Evolutionary conservation across 2,329 filamentous ascomycete species (phyloP).

Genomic region (Helminthosporium solani): DNA sequence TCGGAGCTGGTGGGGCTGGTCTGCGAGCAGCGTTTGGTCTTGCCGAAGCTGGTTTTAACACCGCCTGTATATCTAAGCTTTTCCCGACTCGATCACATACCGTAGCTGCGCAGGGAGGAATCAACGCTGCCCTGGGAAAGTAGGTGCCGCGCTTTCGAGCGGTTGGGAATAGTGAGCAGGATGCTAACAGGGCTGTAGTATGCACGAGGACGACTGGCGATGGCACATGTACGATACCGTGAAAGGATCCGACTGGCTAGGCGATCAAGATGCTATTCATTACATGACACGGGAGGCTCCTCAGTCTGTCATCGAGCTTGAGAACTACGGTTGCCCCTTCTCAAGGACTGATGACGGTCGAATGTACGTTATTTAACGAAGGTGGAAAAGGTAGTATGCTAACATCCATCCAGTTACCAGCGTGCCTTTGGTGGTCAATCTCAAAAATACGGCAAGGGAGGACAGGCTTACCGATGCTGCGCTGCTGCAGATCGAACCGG

Average conservation of each 20-base stretch:
- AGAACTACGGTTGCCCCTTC: slow-evolving; percentile 97
- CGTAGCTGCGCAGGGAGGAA: slow-evolving; percentile 73
- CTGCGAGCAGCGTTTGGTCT: slow-evolving; percentile 82
- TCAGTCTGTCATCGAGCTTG: slow-evolving; percentile 86
- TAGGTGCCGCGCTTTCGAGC: slow-evolving; percentile 26
- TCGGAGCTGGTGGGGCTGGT: slow-evolving; percentile 79
- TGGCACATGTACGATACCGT: slow-evolving; percentile 99
- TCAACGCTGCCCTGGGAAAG: slow-evolving; percentile 86
- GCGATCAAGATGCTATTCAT: slow-evolving; percentile 96
- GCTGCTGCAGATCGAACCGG: slow-evolving; percentile 95
- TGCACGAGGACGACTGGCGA: slow-evolving; percentile 98
- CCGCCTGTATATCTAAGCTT: slow-evolving; percentile 81
- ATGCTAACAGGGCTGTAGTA: slow-evolving; percentile 47
- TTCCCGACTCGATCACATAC: slow-evolving; percentile 86
- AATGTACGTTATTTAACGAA: slow-evolving; percentile 62
- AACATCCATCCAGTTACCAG: slow-evolving; percentile 68
- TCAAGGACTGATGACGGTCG: slow-evolving; percentile 93
- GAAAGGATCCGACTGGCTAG: slow-evolving; percentile 96
- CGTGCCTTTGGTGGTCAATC: slow-evolving; percentile 98
- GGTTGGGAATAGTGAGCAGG: neutral
- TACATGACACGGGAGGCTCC: slow-evolving; percentile 98
- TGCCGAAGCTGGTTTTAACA: slow-evolving; percentile 86
- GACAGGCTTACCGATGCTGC: slow-evolving; percentile 96
- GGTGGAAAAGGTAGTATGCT: slow-evolving; percentile 1
- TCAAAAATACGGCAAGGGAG: slow-evolving; percentile 91